These are phyloP conservation scores for Cryptosporidium tyzzeri DNA, from an alignment of 169 alveolate species.

Conservation along the genomic window DNA sequence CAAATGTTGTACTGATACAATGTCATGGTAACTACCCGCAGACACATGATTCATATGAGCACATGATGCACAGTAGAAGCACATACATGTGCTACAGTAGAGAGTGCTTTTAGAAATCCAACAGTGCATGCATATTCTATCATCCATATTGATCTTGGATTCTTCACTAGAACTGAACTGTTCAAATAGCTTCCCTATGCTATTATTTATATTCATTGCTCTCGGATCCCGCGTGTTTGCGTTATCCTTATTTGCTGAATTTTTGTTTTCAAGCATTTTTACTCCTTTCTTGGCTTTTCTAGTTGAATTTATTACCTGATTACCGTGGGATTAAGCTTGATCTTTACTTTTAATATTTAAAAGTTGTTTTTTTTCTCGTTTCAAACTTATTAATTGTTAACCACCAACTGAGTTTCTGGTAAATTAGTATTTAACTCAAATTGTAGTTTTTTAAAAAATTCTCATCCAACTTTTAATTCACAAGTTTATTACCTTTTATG, in stretches of 20 bases:
- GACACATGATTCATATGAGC: slow-evolving; percentile 65
- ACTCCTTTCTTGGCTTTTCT: not conserved
- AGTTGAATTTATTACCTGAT: not conserved
- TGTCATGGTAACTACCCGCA: slow-evolving; percentile 59
- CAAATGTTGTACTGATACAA: slow-evolving; percentile 38
- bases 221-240: not conserved
- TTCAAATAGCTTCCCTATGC: slow-evolving; percentile 36
- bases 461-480: not conserved
- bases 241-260: not conserved
- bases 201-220: not conserved
- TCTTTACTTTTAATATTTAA: not conserved
- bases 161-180: slow-evolving; percentile 31
- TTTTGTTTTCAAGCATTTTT: slow-evolving; percentile 16
- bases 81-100: slow-evolving; percentile 70
- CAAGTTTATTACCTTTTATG: not conserved
- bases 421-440: not conserved
- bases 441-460: not conserved
- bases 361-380: not conserved
- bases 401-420: not conserved
- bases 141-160: slow-evolving; percentile 39
- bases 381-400: not conserved
- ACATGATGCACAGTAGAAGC: slow-evolving; percentile 70
- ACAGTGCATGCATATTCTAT: slow-evolving; percentile 69
- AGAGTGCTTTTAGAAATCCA: slow-evolving; percentile 62
- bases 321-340: not conserved